Conservation (phyloP, 2,329 filamentous ascomycete genomes). For the Neopestalotiopsis sp. region DNA sequence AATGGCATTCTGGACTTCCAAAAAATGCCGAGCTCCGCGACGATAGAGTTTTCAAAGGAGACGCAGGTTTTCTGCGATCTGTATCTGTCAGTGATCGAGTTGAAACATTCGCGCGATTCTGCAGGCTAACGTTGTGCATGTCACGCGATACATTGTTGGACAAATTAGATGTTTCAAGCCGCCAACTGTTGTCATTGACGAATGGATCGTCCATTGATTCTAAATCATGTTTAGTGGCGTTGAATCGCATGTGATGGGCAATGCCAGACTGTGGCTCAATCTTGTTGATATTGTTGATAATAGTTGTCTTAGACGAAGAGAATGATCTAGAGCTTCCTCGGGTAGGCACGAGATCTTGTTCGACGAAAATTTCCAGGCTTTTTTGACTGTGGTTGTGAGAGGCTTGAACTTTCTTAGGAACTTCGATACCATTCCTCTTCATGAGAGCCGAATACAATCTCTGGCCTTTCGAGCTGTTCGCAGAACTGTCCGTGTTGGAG, state of each 20-base stretch:
- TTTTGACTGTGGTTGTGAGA: constrained; percentile 26
- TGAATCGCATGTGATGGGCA: not conserved
- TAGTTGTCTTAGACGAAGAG: not conserved
- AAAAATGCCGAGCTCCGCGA: constrained; percentile 56
- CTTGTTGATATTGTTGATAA: not conserved
- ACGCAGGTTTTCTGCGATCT: not conserved
- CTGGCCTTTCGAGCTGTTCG: constrained; percentile 54
- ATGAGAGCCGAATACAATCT: constrained; percentile 70
- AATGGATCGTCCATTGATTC: not conserved
- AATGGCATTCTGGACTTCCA: constrained; percentile 53
- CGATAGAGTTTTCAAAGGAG: constrained; percentile 31
- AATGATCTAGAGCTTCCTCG: not conserved
- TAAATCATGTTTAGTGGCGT: not conserved
- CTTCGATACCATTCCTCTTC: constrained; percentile 50
- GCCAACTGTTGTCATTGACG: not conserved
- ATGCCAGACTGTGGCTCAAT: not conserved
- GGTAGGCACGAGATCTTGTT: constrained; percentile 18
- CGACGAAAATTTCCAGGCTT: constrained; percentile 24
- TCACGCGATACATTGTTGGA: not conserved
- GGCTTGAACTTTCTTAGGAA: constrained; percentile 21
- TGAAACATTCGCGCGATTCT: not conserved
- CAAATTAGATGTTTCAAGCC: not conserved
- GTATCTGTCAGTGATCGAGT: constrained; percentile 27
- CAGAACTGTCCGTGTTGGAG: not conserved
- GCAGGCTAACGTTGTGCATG: not conserved